A percentile compares a stretch with the other conserved stretches of the same genome.
phyloP scores from a whole-genome alignment of 345 rosid species.

The Eucalyptus rudis region DNA sequence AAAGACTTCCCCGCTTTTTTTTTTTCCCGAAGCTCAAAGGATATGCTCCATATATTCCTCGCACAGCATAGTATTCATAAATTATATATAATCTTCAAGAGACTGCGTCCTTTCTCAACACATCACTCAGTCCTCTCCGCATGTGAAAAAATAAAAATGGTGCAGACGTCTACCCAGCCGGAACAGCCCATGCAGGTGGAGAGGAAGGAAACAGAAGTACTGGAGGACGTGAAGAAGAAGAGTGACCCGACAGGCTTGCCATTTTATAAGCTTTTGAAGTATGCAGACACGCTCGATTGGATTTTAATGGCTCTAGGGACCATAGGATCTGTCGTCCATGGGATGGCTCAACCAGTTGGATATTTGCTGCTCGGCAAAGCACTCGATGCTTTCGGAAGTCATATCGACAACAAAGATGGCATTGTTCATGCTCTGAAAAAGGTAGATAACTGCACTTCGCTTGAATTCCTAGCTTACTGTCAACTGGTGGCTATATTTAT shows the following conservation, averaged over 20 bases:
- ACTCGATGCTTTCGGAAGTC: slow-evolving; percentile 33
- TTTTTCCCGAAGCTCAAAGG: not conserved
- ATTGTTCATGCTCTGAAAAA: slow-evolving; percentile 25
- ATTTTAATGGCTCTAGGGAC: slow-evolving; percentile 36
- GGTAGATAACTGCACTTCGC: not conserved
- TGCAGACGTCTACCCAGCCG: not conserved
- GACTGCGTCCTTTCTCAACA: not conserved
- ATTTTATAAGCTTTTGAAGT: slow-evolving; percentile 33
- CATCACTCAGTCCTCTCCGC: not conserved
- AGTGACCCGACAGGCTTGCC: not conserved
- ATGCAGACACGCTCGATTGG: slow-evolving; percentile 46
- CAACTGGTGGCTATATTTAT: not conserved
- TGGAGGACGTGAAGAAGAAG: not conserved
- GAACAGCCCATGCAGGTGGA: not conserved
- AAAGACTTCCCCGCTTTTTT: not conserved
- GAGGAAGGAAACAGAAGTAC: not conserved
- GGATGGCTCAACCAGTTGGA: slow-evolving; percentile 47
- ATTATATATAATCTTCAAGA: not conserved
- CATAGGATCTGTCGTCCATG: slow-evolving; percentile 34
- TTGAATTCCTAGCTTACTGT: not conserved
- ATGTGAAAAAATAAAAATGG: not conserved
- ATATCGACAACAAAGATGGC: slow-evolving; percentile 1
- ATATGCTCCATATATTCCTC: slow-evolving; percentile 13
- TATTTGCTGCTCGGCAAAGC: slow-evolving; percentile 52
- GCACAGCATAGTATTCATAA: not conserved